These are phyloP conservation scores for Suaeda aralocaspica DNA, from an alignment of 148 eudicot species.

Conservation along the genomic window DNA sequence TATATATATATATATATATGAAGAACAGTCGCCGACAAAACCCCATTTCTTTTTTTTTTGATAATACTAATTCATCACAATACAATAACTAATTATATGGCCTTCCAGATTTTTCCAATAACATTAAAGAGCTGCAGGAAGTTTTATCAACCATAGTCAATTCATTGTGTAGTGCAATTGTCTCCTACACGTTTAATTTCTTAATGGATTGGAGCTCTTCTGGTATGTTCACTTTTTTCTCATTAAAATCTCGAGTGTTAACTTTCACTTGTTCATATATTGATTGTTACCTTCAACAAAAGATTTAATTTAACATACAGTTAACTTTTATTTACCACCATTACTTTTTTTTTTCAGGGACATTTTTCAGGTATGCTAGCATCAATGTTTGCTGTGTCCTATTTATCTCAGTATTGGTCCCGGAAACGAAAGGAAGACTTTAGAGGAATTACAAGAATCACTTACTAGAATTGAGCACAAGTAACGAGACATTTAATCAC, in stretches of 20 bases:
- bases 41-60: too few species aligned
- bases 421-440: conserved; percentile 31
- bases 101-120: conserved; percentile 38
- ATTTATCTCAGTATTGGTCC: conserved; percentile 28
- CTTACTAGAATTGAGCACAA: background rate
- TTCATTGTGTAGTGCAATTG: conserved; percentile 22
- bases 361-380: conserved; percentile 29
- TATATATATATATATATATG: too few species aligned
- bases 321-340: background rate
- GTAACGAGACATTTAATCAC: too few species aligned
- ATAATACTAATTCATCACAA: too few species aligned
- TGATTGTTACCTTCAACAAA: too few species aligned
- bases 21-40: too few species aligned
- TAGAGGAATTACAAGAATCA: conserved; percentile 37
- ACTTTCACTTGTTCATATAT: too few species aligned
- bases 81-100: background rate
- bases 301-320: background rate
- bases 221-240: conserved; percentile 17
- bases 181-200: conserved; percentile 35
- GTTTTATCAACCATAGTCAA: conserved; percentile 21
- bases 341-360: conserved; percentile 15
- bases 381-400: conserved; percentile 17
- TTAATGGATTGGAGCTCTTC: conserved; percentile 39
- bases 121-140: conserved; percentile 38
- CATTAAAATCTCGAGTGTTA: background rate